Evolutionary conservation across 2,329 filamentous ascomycete genomes (phyloP).

Genomic region (Boeremia lycopersici): DNA sequence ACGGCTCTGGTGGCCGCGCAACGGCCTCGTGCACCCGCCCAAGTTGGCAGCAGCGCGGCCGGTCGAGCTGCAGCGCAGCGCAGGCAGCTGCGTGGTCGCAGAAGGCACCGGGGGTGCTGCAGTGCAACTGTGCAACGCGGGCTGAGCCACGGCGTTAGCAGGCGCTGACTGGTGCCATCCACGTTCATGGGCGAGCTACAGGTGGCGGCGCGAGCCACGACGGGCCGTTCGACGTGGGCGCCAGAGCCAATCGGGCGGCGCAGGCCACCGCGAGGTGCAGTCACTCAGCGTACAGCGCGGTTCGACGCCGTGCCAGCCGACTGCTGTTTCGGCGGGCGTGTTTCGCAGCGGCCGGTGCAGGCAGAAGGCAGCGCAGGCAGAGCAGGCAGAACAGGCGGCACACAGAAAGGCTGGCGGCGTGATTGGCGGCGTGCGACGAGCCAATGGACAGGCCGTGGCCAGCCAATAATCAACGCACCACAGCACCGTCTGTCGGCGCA

Average conservation of each 20-base stretch:
- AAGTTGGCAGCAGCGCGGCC: slow-evolving; percentile 10
- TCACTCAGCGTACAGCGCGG: too few relatives aligned
- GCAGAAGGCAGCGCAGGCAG: slow-evolving; percentile 1
- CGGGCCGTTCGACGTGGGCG: slow-evolving; percentile 20
- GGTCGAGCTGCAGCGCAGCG: background rate
- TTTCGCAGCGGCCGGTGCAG: background rate
- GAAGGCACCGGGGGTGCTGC: background rate
- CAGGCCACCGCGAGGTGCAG: too few relatives aligned
- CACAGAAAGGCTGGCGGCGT: background rate
- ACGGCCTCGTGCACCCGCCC: slow-evolving; percentile 14
- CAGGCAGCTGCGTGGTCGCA: too few relatives aligned
- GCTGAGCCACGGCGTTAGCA: too few relatives aligned
- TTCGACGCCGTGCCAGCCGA: too few relatives aligned
- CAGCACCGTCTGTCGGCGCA: background rate
- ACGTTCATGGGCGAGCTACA: slow-evolving; percentile 21
- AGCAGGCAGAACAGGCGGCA: slow-evolving; percentile 2
- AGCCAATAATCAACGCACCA: background rate
- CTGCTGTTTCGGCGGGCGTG: too few relatives aligned
- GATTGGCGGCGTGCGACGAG: slow-evolving; percentile 2
- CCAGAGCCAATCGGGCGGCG: slow-evolving; percentile 3
- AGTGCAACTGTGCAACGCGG: background rate
- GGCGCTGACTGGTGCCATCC: background rate
- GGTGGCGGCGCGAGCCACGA: slow-evolving; percentile 20
- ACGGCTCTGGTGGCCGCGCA: slow-evolving; percentile 8
- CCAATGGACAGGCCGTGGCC: slow-evolving; percentile 2